Percentiles rank a stretch among this genome's conserved stretches.
phyloP scores from a whole-genome alignment of 2,329 filamentous ascomycete species.

The Beauveria australis region DNA sequence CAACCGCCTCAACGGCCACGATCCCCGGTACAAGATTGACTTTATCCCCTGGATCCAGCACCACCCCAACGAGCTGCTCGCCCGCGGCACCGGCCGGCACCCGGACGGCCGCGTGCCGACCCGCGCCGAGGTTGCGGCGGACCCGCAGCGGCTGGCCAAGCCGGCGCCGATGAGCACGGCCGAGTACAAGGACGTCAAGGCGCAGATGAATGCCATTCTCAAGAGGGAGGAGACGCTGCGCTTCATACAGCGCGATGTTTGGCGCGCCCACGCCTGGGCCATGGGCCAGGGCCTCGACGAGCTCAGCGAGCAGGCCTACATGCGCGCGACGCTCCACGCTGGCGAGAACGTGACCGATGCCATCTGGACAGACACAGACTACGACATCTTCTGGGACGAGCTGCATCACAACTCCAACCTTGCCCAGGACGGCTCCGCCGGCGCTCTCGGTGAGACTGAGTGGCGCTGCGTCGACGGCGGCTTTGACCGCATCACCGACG shows the following conservation, averaged over 20 bases:
- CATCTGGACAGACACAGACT: constrained; percentile 22
- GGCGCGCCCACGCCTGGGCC: constrained; percentile 23
- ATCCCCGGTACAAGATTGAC: constrained; percentile 25
- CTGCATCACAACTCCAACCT: constrained; percentile 26
- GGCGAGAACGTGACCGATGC: constrained; percentile 30
- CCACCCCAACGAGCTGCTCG: constrained; percentile 21
- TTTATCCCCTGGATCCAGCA: constrained; percentile 35
- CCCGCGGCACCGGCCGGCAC: constrained; percentile 15
- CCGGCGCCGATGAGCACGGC: constrained; percentile 3
- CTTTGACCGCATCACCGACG: constrained; percentile 21
- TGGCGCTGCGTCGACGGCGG: constrained; percentile 19
- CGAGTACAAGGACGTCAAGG: constrained; percentile 19
- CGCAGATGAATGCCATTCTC: constrained; percentile 15
- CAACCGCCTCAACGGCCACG: constrained; percentile 29
- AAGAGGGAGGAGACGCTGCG: constrained; percentile 13
- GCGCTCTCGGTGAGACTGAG: constrained; percentile 21
- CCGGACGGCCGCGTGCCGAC: constrained; percentile 21
- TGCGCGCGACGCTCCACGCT: constrained; percentile 26
- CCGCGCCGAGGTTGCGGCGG: constrained; percentile 17
- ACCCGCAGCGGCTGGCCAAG: constrained; percentile 14
- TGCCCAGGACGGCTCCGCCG: constrained; percentile 20
- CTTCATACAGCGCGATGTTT: constrained; percentile 16
- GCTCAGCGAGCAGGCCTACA: constrained; percentile 22
- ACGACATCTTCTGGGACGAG: constrained; percentile 26
- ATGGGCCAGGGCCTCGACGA: constrained; percentile 22